Conservation (phyloP, 305 asterid species). For the Stenogyne calaminthoides region DNA sequence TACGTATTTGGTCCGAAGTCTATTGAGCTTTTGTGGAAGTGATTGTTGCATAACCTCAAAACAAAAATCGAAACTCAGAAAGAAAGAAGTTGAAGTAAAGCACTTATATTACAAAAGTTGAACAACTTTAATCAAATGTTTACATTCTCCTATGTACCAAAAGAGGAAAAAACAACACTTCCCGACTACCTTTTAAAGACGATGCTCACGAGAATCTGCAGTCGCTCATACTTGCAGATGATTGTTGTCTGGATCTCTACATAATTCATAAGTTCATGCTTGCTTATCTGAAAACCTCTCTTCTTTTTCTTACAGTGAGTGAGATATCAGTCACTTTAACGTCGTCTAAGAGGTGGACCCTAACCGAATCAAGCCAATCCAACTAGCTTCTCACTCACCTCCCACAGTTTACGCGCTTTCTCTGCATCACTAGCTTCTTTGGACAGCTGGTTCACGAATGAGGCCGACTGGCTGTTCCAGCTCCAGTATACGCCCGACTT, state of each 20-base stretch:
- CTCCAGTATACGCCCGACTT: conserved; percentile 99
- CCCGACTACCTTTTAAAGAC: neutral
- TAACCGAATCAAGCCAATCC: conserved; percentile 59
- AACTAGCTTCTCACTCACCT: conserved; percentile 91
- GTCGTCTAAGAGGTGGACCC: neutral
- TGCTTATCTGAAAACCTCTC: neutral
- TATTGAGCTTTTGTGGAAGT: too few species aligned
- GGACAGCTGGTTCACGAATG: conserved; percentile 85
- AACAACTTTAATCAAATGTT: conserved; percentile 9
- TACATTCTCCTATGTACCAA: conserved; percentile 12
- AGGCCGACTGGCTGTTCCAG: conserved; percentile 83
- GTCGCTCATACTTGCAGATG: neutral
- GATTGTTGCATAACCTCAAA: too few species aligned
- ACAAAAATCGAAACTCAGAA: neutral
- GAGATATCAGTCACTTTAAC: neutral
- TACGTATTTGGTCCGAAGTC: too few species aligned
- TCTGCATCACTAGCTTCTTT: conserved; percentile 88
- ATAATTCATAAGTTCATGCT: neutral
- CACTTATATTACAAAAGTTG: neutral
- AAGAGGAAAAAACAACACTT: neutral
- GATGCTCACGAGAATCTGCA: neutral
- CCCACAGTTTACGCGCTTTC: conserved; percentile 92
- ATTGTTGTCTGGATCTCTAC: neutral
- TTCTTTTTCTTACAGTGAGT: neutral
- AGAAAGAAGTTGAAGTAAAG: neutral